Conservation (phyloP, 1,284 basidiomycete genomes). For the Microbotryum lychnidis-dioicae region DNA sequence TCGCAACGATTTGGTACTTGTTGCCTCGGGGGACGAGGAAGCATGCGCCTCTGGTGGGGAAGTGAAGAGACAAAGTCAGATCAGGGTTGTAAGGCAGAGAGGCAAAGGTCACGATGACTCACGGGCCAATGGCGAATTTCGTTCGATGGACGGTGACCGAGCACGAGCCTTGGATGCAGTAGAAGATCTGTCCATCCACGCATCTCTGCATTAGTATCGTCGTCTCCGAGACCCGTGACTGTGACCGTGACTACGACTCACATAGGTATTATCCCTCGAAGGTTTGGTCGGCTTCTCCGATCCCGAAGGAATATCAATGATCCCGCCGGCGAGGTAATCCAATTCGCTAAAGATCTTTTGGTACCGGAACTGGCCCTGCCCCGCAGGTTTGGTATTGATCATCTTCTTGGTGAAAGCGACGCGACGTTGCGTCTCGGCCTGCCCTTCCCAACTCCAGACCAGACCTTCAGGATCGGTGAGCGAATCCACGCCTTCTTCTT, state of each 20-base stretch:
- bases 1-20: constrained; percentile 80
- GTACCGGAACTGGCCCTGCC: constrained; percentile 61
- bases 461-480: constrained; percentile 59
- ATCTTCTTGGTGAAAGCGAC: constrained; percentile 56
- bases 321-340: constrained; percentile 81
- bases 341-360: constrained; percentile 93
- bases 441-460: constrained; percentile 60
- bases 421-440: constrained; percentile 61
- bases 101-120: constrained; percentile 54
- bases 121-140: constrained; percentile 65
- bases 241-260: constrained; percentile 45
- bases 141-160: constrained; percentile 73
- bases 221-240: no score
- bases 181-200: constrained; percentile 62
- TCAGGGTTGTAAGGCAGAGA: constrained; percentile 64
- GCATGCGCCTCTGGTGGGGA: constrained; percentile 9
- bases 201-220: neutral
- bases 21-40: constrained; percentile 54
- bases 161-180: constrained; percentile 77
- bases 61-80: neutral
- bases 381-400: constrained; percentile 38
- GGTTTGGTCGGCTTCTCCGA: constrained; percentile 76
- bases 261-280: constrained; percentile 91
- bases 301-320: constrained; percentile 68
- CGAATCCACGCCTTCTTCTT: constrained; percentile 73